Conservation (phyloP, 257 asterid species). For the Agastache rugosa region DNA sequence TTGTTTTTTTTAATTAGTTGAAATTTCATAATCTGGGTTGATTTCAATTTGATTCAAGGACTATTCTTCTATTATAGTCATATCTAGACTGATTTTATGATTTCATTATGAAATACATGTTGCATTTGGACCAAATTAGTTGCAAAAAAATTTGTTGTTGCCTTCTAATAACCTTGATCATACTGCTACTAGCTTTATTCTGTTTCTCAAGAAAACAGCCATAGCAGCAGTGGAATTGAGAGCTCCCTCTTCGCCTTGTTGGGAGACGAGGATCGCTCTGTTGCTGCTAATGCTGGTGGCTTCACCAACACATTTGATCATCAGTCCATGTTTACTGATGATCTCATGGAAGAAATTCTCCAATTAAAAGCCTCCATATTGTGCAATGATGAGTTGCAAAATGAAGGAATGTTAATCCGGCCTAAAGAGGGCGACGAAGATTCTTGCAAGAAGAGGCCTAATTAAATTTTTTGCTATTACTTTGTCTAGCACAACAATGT, state of each 20-base stretch:
- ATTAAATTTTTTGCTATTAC: background rate
- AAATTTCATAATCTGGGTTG: no score
- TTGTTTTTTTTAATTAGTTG: no score
- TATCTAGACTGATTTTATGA: no score
- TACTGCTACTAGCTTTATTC: constrained; percentile 10
- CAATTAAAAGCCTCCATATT: constrained; percentile 41
- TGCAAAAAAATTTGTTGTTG: background rate
- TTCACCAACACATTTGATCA: constrained; percentile 31
- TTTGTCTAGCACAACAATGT: background rate
- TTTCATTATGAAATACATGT: no score
- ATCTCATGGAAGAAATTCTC: constrained; percentile 41
- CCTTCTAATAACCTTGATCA: background rate
- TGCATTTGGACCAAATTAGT: no score
- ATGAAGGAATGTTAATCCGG: constrained; percentile 22
- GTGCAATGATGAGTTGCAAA: constrained; percentile 25
- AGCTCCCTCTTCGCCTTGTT: background rate
- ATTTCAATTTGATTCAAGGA: no score
- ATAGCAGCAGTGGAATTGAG: constrained; percentile 37
- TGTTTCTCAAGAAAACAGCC: constrained; percentile 65
- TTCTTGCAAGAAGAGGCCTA: constrained; percentile 45
- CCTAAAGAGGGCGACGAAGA: constrained; percentile 7
- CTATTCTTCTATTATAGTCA: no score
- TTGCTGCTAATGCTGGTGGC: background rate
- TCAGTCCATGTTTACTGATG: constrained; percentile 38
- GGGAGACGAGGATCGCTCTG: no score